Evolutionary conservation across 1,139 yeast species (phyloP).

Genomic region (Candida sojae): DNA sequence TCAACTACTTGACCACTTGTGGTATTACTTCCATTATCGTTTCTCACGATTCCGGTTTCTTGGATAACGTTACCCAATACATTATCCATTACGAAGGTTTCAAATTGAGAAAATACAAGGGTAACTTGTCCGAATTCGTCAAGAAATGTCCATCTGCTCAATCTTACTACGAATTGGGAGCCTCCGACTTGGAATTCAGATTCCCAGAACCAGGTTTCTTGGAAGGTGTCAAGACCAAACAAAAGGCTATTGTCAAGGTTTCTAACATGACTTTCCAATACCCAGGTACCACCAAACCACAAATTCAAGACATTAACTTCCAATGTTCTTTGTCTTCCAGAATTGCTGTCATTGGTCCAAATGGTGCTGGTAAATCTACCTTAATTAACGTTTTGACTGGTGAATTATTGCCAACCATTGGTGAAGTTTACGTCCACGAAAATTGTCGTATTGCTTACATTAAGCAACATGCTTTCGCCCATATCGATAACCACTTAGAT

Average conservation of each 20-base stretch:
- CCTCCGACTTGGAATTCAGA: conserved; percentile 90
- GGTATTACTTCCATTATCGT: conserved; percentile 97
- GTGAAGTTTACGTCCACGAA: conserved; percentile 99
- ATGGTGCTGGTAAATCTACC: conserved; percentile 99
- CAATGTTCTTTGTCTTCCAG: conserved; percentile 98
- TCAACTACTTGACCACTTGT: conserved; percentile 97
- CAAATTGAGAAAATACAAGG: conserved; percentile 99
- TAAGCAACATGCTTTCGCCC: conserved; percentile 99
- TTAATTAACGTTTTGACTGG: conserved; percentile 98
- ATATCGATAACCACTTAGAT: conserved; percentile 97
- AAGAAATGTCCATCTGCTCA: conserved; percentile 98
- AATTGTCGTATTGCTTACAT: conserved; percentile 99
- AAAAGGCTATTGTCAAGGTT: conserved; percentile 98
- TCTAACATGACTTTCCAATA: conserved; percentile 97
- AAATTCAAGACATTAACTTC: conserved; percentile 86
- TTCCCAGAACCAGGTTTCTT: conserved; percentile 99
- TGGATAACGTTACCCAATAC: conserved; percentile 96
- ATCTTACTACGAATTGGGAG: conserved; percentile 98
- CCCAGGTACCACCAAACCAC: conserved; percentile 98
- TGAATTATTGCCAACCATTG: conserved; percentile 95
- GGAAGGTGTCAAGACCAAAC: conserved; percentile 99
- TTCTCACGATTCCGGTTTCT: conserved; percentile 99
- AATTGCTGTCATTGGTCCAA: conserved; percentile 99
- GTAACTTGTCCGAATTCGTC: conserved; percentile 98
- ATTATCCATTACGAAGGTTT: conserved; percentile 99